Evolutionary conservation across 23 red algal genomes (phyloP).

Genomic region (Gracilaria gracilis): DNA sequence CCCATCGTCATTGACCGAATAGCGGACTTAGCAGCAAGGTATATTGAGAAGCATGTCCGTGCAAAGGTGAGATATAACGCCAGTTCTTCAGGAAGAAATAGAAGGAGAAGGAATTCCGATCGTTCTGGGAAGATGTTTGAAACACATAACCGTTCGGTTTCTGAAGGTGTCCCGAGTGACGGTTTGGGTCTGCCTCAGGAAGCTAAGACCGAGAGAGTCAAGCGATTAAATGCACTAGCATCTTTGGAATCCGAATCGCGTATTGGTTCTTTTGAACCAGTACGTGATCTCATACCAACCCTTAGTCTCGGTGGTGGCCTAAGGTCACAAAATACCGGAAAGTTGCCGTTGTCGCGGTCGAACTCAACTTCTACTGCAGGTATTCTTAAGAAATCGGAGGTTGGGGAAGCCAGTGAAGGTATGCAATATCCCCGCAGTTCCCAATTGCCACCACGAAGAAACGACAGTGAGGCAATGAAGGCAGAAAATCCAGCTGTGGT

Average conservation of each 20-base stretch:
- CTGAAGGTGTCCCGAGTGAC: not conserved
- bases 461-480: not conserved
- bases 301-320: not conserved
- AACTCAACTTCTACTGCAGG: not conserved
- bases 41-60: constrained; percentile 26
- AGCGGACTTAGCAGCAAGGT: constrained; percentile 56
- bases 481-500: not conserved
- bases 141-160: not conserved
- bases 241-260: not conserved
- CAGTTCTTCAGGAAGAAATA: not conserved
- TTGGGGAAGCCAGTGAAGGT: not conserved
- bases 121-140: not conserved
- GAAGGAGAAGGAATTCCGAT: not conserved
- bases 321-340: not conserved
- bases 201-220: not conserved
- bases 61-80: not conserved
- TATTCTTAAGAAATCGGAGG: not conserved
- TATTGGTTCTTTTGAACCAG: not conserved
- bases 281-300: not conserved
- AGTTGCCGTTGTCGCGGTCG: not conserved
- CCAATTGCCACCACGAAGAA: not conserved
- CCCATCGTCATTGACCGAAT: constrained; percentile 52
- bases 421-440: not conserved
- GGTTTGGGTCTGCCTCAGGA: not conserved
- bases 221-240: not conserved